Base-by-base conservation (phyloP, 2,329 filamentous ascomycete species). In the Rutstroemia sp. region DNA sequence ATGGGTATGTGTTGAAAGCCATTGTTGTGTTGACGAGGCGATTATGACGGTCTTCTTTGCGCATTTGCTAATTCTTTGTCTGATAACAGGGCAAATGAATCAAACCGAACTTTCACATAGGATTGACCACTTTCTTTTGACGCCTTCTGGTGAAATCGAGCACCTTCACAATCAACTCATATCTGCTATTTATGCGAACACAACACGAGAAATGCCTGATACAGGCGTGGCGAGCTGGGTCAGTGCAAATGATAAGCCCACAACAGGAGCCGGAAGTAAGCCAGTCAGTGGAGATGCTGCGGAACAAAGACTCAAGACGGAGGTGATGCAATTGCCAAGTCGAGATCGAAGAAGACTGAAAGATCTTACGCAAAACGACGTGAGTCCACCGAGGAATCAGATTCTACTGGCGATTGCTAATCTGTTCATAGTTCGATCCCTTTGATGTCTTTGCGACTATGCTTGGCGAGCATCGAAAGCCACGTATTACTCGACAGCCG, bases 251-350 rank as follows among this genome's bases (percentile, higher is more conserved):
- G 84, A 87, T 64, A 87, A 87, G 65, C 83, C 83, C 18, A 72
- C 78, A 18, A 72, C 79, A 10, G 76, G 75, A 44, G 73, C 78
- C 34, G 79, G 79, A 61, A 79, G 74, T 62, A 87, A 87, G 68
- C 80, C 82, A 21, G 77, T 82, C 48, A 81, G 79, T 27, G 82
- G 82, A 27, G 84, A 87, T 75, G 82, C 84, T 37, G 77, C 80
- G 38, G 84, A 88, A 71, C 76, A 83, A 64, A 78, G 78, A 62
- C 70, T 87, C 49, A 87, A 87, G 73, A 81, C 79, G 63, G 83
- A 87, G 66, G 82, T 88, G 59, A 87, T 87, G 85, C 81, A 85
- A 66, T 75, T 88, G 46, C 83, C 82, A n/a, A 81, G 76, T 57
- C 76, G 82, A 62, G 84, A 88, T 66, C 76, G 85, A 61, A 75